These are phyloP conservation scores for Candida andamanensis DNA, from an alignment of 805 yeast species.

Conservation along the genomic window DNA sequence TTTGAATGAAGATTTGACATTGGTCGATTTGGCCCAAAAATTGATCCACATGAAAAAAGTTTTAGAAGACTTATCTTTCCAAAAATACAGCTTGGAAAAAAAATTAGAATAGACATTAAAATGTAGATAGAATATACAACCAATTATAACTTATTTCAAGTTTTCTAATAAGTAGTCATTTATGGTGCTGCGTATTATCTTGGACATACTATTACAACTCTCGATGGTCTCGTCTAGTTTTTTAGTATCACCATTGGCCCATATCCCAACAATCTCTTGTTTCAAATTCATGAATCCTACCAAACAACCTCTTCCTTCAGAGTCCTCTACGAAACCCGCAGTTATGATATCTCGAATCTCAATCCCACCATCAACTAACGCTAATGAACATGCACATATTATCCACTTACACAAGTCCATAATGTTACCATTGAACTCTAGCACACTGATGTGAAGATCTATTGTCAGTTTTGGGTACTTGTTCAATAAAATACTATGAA, in stretches of 20 bases:
- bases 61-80: conserved; percentile 30
- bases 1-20: conserved; percentile 23
- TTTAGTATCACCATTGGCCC: conserved; percentile 34
- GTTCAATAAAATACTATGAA: conserved; percentile 52
- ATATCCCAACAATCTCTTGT: conserved; percentile 55
- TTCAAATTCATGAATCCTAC: conserved; percentile 52
- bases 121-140: neutral
- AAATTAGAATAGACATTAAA: conserved; percentile 4
- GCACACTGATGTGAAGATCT: conserved; percentile 66
- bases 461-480: conserved; percentile 90
- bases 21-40: conserved; percentile 25
- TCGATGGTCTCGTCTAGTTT: conserved; percentile 31
- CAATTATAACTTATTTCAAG: too few species aligned
- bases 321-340: conserved; percentile 44
- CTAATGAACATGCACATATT: conserved; percentile 62
- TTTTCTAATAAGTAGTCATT: conserved; percentile 46
- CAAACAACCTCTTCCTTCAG: conserved; percentile 40
- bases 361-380: conserved; percentile 80
- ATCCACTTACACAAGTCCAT: conserved; percentile 46
- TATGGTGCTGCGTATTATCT: conserved; percentile 38
- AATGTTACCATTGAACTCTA: conserved; percentile 24
- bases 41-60: conserved; percentile 31
- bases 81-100: conserved; percentile 7
- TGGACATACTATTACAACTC: conserved; percentile 42
- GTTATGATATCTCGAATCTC: conserved; percentile 75